phyloP scores from a whole-genome alignment of 2,329 filamentous ascomycete genomes.

The Tolypocladium guangdongense region DNA sequence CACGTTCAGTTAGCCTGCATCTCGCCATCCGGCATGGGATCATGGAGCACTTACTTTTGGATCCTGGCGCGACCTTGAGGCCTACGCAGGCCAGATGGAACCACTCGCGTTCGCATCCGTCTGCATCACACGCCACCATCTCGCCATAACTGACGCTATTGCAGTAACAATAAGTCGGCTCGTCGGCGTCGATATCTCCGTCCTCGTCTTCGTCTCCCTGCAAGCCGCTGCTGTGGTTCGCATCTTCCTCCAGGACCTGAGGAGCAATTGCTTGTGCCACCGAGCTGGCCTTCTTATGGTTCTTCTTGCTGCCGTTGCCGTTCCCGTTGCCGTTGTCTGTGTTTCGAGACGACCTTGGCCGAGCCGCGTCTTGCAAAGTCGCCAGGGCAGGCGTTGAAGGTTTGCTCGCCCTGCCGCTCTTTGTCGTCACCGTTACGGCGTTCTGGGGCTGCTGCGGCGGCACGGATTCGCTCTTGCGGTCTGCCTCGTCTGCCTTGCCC shows the following conservation, averaged over 20 bases:
- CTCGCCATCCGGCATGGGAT: neutral
- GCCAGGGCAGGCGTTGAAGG: constrained; percentile 52
- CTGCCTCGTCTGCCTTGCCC: constrained; percentile 24
- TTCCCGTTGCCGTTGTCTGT: constrained; percentile 26
- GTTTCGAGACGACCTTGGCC: constrained; percentile 43
- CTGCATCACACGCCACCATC: constrained; percentile 73
- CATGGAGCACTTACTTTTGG: constrained; percentile 49
- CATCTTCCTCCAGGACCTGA: constrained; percentile 20
- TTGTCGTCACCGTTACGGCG: constrained; percentile 44
- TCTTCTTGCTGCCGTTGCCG: constrained; percentile 35
- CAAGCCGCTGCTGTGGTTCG: constrained; percentile 31
- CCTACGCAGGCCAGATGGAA: constrained; percentile 78
- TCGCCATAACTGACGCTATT: constrained; percentile 72
- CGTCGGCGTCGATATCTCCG: constrained; percentile 57
- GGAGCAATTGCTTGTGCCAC: constrained; percentile 26
- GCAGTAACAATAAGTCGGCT: constrained; percentile 70
- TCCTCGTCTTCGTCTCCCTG: constrained; percentile 26
- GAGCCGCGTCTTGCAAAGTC: constrained; percentile 45
- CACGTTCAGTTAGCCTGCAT: neutral
- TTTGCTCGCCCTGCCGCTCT: constrained; percentile 56
- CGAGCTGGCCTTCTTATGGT: constrained; percentile 45
- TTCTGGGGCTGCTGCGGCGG: constrained; percentile 26
- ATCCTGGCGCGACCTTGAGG: constrained; percentile 65
- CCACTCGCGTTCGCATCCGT: constrained; percentile 66
- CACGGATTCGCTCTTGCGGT: constrained; percentile 34